Evolutionary conservation across 192 early-diverging fungal species (phyloP).

Genomic region (Umbelopsis vinacea): DNA sequence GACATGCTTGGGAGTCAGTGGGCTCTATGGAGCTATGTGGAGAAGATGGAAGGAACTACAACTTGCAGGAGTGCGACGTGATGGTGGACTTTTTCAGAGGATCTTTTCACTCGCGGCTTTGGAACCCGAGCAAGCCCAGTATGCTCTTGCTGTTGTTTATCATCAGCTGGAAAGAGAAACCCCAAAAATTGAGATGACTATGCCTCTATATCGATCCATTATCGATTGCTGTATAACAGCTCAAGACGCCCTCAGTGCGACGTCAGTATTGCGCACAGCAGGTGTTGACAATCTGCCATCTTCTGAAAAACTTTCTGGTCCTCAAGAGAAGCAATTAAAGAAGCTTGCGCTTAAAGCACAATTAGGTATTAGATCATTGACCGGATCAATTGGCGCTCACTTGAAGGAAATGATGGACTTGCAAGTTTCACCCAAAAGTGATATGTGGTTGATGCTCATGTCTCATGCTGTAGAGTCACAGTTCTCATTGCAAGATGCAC

Average conservation of each 20-base stretch:
- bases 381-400: not conserved
- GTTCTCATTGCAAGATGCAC: conserved; percentile 7
- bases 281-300: not conserved
- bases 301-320: not conserved
- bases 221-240: conserved; percentile 41
- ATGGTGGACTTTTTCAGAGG: conserved; percentile 32
- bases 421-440: conserved; percentile 16
- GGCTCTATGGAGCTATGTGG: conserved; percentile 34
- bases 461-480: conserved; percentile 4
- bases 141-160: conserved; percentile 33
- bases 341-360: not conserved
- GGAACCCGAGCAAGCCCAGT: conserved; percentile 31
- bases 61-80: conserved; percentile 34
- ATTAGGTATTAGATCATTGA: conserved; percentile 4
- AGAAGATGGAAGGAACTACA: conserved; percentile 37
- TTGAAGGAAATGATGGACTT: conserved; percentile 33
- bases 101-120: conserved; percentile 36
- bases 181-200: not conserved
- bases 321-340: not conserved
- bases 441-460: conserved; percentile 29
- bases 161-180: conserved; percentile 34
- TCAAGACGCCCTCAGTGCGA: conserved; percentile 25
- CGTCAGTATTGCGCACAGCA: not conserved
- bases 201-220: conserved; percentile 30
- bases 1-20: conserved; percentile 38